Conservation (phyloP, 2,329 filamentous ascomycete species). For the Nakataea oryzae region DNA sequence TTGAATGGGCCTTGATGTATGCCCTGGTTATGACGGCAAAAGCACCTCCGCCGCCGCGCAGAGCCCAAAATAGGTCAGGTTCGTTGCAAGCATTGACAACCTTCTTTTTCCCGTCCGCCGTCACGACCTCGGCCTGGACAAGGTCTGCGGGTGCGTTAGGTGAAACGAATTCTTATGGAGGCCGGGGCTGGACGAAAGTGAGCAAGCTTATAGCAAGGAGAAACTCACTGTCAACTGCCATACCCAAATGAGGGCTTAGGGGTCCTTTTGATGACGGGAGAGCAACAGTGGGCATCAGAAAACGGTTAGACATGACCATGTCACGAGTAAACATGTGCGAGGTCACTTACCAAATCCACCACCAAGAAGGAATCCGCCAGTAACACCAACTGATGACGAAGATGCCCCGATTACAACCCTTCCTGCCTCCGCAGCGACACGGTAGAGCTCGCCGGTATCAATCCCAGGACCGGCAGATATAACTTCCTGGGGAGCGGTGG, state of each 20-base stretch:
- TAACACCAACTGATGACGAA: not conserved
- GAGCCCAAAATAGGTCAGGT: not conserved
- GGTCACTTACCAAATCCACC: not conserved
- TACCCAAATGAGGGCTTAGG: not conserved
- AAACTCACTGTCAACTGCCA: not conserved
- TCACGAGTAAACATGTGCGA: too few relatives aligned
- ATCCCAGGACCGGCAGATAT: not conserved
- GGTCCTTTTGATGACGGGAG: not conserved
- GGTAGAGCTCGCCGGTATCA: not conserved
- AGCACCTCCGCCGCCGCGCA: not conserved
- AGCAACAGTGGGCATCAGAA: not conserved
- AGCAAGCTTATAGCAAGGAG: not conserved
- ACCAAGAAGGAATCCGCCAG: not conserved
- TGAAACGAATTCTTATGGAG: not conserved
- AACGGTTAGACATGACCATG: not conserved
- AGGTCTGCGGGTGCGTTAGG: not conserved
- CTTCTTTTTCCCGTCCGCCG: not conserved
- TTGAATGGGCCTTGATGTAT: not conserved
- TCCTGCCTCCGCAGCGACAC: too few relatives aligned
- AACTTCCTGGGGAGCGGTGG: not conserved
- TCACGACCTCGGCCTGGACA: not conserved
- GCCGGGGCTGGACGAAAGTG: not conserved
- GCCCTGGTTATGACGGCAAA: not conserved
- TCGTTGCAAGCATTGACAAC: not conserved
- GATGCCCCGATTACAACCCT: not conserved